Base-by-base conservation (phyloP, 2,329 filamentous ascomycete species). In the Pseudogymnoascus sp. region DNA sequence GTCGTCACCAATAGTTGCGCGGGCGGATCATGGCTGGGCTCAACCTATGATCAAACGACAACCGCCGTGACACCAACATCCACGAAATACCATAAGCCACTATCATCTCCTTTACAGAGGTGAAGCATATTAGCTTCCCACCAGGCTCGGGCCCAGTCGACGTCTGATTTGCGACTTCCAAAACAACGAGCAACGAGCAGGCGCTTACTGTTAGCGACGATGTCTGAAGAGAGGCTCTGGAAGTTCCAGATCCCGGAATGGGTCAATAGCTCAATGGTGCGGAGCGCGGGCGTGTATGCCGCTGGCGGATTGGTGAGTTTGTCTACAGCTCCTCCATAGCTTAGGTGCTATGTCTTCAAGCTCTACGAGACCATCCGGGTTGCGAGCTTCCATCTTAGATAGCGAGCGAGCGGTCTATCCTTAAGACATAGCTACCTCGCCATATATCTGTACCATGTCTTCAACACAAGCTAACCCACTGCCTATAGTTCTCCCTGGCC, bases 221-320 rank as follows among this genome's bases (percentile, higher is more conserved):
- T 86, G 82, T 82, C 84, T 65, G 84, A 87, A 67, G 84, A 87
- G 64, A 82, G 84, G 62, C 82, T 87, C 68, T 87, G 82, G 81
- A 87, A 86, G 77, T 87, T 87, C 71, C 74, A 79, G 73, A 81
- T 77, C 78, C 85, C 85, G 61, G 83, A 86, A 71, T 88, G 85
- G 85, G 78, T 87, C 62, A 86, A 84, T 76, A 86, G 80, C 73
- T 78, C 80, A 66, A 84, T 80, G 77, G 82, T 82, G 65, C 83
- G 85, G 70, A 86, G 85, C 67, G 77, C 82, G 15, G 85, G 85
- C 62, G 80, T 88, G 67, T 88, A 87, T 73, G 72, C 74, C 60
- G 80, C 85, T 58, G 85, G 85, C 66, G 85, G 81, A 67, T 72
- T 88, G 75, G 85, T 87, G 77, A 64, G 83, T 79, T 31, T 3